phyloP scores from a whole-genome alignment of 306 rosid genomes.

The Astragalus glycyphyllos region DNA sequence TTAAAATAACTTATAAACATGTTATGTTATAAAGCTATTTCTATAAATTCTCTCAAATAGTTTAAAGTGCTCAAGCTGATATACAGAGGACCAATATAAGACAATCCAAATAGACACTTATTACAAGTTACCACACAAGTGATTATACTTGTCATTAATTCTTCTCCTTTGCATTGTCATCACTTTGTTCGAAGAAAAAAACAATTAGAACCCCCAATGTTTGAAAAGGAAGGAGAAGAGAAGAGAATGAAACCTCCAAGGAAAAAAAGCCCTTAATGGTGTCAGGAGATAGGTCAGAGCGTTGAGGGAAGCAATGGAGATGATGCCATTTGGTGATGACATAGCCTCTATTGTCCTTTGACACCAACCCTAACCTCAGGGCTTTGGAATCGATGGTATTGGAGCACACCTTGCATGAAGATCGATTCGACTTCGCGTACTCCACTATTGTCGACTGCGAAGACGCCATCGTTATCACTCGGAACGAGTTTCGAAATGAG shows the following conservation, averaged over 20 bases:
- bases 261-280: conserved; percentile 60
- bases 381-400: conserved; percentile 45
- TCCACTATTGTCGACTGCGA: conserved; percentile 48
- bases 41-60: too few species aligned
- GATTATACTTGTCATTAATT: neutral
- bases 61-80: too few species aligned
- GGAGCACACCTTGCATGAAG: conserved; percentile 71
- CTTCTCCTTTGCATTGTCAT: neutral
- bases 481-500: too few species aligned
- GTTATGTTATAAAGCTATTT: too few species aligned
- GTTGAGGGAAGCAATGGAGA: conserved; percentile 58
- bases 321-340: conserved; percentile 70
- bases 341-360: conserved; percentile 52
- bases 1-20: too few species aligned
- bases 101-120: too few species aligned
- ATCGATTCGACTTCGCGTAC: conserved; percentile 71
- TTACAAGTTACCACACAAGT: neutral
- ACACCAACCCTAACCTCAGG: conserved; percentile 62
- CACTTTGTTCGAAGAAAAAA: neutral
- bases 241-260: conserved; percentile 51
- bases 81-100: too few species aligned
- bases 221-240: neutral
- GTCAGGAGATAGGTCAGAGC: conserved; percentile 13
- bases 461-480: conserved; percentile 50
- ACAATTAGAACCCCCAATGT: neutral